These are phyloP conservation scores for Ophiosphaerella narmari DNA, from an alignment of 2,329 filamentous ascomycete genomes.

Conservation along the genomic window DNA sequence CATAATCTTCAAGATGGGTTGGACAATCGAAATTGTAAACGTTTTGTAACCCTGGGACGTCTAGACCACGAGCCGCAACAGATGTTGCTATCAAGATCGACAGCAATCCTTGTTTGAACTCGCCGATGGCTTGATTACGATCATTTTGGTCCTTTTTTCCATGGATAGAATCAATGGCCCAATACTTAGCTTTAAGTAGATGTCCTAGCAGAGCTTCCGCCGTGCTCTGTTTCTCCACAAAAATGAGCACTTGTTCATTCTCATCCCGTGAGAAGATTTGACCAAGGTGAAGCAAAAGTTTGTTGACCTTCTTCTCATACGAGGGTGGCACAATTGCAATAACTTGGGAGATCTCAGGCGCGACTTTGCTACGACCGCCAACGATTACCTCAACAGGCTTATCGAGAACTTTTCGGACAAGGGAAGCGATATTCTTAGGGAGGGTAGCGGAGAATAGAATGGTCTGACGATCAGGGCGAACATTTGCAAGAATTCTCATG, in stretches of 20 bases:
- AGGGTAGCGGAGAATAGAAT: slow-evolving; percentile 97
- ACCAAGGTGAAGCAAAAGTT: slow-evolving; percentile 83
- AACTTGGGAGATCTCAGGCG: slow-evolving; percentile 80
- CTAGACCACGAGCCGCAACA: slow-evolving; percentile 89
- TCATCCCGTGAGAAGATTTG: slow-evolving; percentile 86
- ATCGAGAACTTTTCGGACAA: slow-evolving; percentile 85
- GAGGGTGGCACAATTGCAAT: slow-evolving; percentile 68
- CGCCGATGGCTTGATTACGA: slow-evolving; percentile 41
- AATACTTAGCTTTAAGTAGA: slow-evolving; percentile 36
- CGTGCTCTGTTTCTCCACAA: slow-evolving; percentile 90
- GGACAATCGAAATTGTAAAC: slow-evolving; percentile 96
- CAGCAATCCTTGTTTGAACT: slow-evolving; percentile 70
- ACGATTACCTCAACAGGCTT: slow-evolving; percentile 91
- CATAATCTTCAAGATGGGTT: slow-evolving; percentile 95
- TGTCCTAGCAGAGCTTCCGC: slow-evolving; percentile 40
- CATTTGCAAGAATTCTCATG: slow-evolving; percentile 91
- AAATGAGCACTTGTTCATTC: slow-evolving; percentile 86
- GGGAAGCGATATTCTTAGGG: slow-evolving; percentile 86
- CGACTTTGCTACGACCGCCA: slow-evolving; percentile 75
- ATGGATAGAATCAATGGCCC: slow-evolving; percentile 71
- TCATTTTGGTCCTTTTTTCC: slow-evolving; percentile 67
- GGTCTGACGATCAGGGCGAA: slow-evolving; percentile 89
- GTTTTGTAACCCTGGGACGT: slow-evolving; percentile 93
- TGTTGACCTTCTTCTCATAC: slow-evolving; percentile 79
- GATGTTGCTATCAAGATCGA: slow-evolving; percentile 94